Evolutionary conservation across 768 basidiomycete species (phyloP), one percentile per base, ranked within the genome.

Genomic region (Astraeus odoratus): DNA sequence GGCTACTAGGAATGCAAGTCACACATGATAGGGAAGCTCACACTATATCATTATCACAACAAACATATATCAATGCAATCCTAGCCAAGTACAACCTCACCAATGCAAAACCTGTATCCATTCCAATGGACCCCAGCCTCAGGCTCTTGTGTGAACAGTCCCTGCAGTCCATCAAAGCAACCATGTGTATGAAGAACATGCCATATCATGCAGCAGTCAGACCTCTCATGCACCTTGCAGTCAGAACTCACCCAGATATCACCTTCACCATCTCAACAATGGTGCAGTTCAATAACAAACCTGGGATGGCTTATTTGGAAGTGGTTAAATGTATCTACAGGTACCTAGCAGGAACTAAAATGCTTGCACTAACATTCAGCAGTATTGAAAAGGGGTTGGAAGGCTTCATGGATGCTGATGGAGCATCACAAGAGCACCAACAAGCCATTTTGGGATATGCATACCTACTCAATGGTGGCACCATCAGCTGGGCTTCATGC

Each of bases 251-350:
- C 6, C 54, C 47, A 4, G 51, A 56, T 35, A 56, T 55, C 26
- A 22, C 55, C 16, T 57, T 43, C 33, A 37, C 51, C 2, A 47
- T 52, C 18, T 46, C 47, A 5, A 42, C 27, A 12, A 42, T 57
- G 9, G 42, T 40, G 9, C 52, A 49, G 13, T 59, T 50, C 37
- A 30, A 30, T 15, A 9, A 9, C 26, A 30, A 40, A 18, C 40
- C 39, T 30, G 36, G 40, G 1, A 8, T 13, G 9, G 29, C n/a
- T 13, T 50, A 54, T 26, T 53, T 47, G 49, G 41, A 22, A 20
- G 55, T 47, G 12, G 51, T 45, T 22, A 55, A 49, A 24, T 46
- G 40, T 25, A 48, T 60, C 1, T 46, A 56, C 3, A 0, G 15
- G 0, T 60, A 60, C 12, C 52, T 60, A 0, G 3, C 39, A 0